Evolutionary conservation across 2,329 filamentous ascomycete genomes (phyloP).

Genomic region (Hymenoscyphus linearis): DNA sequence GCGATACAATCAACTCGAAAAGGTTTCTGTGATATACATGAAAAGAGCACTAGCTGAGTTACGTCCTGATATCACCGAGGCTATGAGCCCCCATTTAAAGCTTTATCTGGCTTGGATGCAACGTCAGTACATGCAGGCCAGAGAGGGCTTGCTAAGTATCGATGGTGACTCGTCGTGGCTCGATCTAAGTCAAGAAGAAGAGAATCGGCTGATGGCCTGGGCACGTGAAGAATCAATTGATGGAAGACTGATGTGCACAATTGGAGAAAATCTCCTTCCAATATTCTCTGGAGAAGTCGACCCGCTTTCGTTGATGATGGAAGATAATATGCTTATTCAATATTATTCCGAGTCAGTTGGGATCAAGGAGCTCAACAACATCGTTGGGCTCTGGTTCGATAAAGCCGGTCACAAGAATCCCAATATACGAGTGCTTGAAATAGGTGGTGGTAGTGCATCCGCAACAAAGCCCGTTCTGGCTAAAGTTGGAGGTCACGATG

Average conservation of each 20-base stretch:
- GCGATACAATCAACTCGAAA: too few relatives aligned
- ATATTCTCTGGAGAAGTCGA: conserved; percentile 5
- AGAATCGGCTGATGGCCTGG: too few relatives aligned
- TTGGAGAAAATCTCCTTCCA: conserved; percentile 8
- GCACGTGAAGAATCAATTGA: neutral
- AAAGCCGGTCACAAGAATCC: conserved; percentile 9
- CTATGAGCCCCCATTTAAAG: too few relatives aligned
- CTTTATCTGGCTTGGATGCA: too few relatives aligned
- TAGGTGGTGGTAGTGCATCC: conserved; percentile 25
- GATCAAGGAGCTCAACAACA: conserved; percentile 78
- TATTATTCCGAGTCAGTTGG: conserved; percentile 50
- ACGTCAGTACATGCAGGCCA: too few relatives aligned
- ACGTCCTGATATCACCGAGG: too few relatives aligned
- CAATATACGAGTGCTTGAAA: conserved; percentile 37
- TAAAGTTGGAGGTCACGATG: neutral
- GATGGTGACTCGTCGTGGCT: too few relatives aligned
- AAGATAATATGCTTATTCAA: conserved; percentile 9
- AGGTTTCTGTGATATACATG: too few relatives aligned
- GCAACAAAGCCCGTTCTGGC: conserved; percentile 28
- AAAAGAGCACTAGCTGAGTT: too few relatives aligned
- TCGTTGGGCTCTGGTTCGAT: conserved; percentile 72
- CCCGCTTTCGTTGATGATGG: conserved; percentile 3
- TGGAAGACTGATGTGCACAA: neutral
- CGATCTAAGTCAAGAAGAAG: too few relatives aligned
- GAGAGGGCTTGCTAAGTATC: too few relatives aligned